Evolutionary conservation across 1,139 yeast genomes (phyloP).

Genomic region (Debaryomyces nepalensis): DNA sequence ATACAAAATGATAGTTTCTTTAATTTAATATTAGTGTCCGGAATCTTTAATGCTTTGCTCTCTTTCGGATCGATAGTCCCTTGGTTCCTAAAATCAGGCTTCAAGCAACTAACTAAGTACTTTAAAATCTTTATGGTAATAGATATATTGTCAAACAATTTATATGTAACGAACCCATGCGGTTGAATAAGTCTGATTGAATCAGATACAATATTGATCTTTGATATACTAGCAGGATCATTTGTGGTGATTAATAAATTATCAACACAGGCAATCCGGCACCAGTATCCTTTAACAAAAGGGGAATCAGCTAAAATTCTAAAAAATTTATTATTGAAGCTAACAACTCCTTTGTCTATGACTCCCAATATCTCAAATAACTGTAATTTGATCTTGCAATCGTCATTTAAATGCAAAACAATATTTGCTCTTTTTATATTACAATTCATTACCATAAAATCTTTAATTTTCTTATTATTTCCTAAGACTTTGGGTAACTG

Average conservation of each 20-base stretch:
- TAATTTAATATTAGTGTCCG: slow-evolving; percentile 56
- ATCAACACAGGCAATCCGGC: slow-evolving; percentile 53
- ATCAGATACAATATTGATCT: slow-evolving; percentile 27
- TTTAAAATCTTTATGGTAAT: slow-evolving; percentile 58
- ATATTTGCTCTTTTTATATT: slow-evolving; percentile 14
- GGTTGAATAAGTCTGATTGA: slow-evolving; percentile 49
- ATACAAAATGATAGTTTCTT: slow-evolving; percentile 51
- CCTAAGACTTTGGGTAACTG: not conserved
- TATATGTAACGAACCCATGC: slow-evolving; percentile 60
- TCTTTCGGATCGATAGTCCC: slow-evolving; percentile 37
- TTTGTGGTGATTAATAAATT: slow-evolving; percentile 28
- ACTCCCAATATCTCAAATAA: slow-evolving; percentile 29
- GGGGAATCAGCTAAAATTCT: slow-evolving; percentile 63
- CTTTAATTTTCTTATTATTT: slow-evolving; percentile 17
- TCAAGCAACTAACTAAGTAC: slow-evolving; percentile 54
- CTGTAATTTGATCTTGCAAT: slow-evolving; percentile 55
- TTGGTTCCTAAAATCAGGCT: slow-evolving; percentile 29
- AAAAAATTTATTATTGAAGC: slow-evolving; percentile 36
- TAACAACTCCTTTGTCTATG: slow-evolving; percentile 24
- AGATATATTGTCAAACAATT: slow-evolving; percentile 64
- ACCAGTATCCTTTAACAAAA: slow-evolving; percentile 51
- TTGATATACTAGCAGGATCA: slow-evolving; percentile 19
- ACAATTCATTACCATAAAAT: slow-evolving; percentile 21
- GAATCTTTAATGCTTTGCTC: slow-evolving; percentile 53
- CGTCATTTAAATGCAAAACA: slow-evolving; percentile 42